Base-by-base conservation (phyloP, 1,284 basidiomycete genomes). In the Megacollybia platyphylla region DNA sequence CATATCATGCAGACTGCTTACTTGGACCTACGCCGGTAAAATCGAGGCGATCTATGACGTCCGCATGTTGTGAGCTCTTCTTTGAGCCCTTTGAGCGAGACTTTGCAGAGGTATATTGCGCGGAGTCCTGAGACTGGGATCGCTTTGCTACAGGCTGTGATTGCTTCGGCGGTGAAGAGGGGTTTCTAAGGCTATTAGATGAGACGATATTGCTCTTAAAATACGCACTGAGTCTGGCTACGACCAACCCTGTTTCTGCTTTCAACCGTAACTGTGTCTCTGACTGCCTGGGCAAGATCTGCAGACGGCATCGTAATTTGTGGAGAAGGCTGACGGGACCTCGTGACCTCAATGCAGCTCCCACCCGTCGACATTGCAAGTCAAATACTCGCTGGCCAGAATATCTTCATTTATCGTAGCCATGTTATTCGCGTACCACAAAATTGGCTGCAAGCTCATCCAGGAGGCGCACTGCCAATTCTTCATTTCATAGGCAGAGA, bases 401-500 rank as follows among this genome's bases (percentile, higher is more conserved):
- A 71, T 42, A 74, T 97, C 51, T 74, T 97, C 59, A 70, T 98
- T 48, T 86, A 88, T 64, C 67, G 76, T 53, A 70, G 73, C 50
- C 68, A 73, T 47, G 79, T 97, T 49, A 79, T 97, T 51, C 79
- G 82, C 49, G 78, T 96, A n/a, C 78, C 89, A 17, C 70, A 72
- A 9, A 65, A 71, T 11, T 97, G 94, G 96, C 78, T 94, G 15
- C 60, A 73, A 3, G 67, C 71, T 2, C 96, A 99, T 58, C 94
- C 94, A 0, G 96, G 94, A 36, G 93, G 94, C 43, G 64, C 78
- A 9, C 80, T 97, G 39, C 76, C 92, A 13, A 80, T 98, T 48
- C 78, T 96, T 24, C 96, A 99, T 64, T 97, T 94, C 56, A 82
- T 97, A 27, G 96, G 96, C 2, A 76, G 94, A 41, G 93, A 99